Base-by-base conservation (phyloP, 2,329 filamentous ascomycete genomes). In the Aspergillus sp. region DNA sequence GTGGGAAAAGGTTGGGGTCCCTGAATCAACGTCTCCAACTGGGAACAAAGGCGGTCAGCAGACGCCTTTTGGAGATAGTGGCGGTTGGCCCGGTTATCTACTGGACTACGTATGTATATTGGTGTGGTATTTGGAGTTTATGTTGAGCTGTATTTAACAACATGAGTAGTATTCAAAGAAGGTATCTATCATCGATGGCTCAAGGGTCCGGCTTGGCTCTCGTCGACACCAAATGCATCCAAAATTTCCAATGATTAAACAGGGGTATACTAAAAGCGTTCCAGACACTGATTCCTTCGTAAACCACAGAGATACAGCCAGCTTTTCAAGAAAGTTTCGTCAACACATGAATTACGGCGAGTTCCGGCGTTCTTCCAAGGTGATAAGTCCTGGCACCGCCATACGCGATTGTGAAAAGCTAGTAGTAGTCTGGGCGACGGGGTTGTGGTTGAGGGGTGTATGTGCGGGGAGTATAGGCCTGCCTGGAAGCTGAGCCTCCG, bases 281-380 rank as follows among this genome's bases (percentile, higher is more conserved):
- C 58, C 52, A 60, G 58, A 54, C 59, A 61, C 54, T 52, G 56
- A 54, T 61, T 61, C 54, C 53, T 62, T 71, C 71, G 69, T 74
- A 63, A 64, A 70, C 73, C 63, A 62, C 66, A 71, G 67, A 68
- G 62, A 68, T 62, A 69, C 48, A 65, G 56, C 71, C 72, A 68
- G 72, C 71, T 73, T 61, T 66, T 68, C 67, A 62, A 59, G 19
- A 13, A 23, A 15, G 31, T 53, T 72, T 72, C 66, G 54, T 70
- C 65, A 69, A 31, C 45, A 55, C 46, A 55, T 63, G 31, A 58
- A 48, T 17, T 60, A 54, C 50, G 22, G 57, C 58, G 52, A 50
- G 50, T 57, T 64, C 56, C 54, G 28, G 17, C 11, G 48, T 34
- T 28, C 4, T 28, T 7, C 25, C 25, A 28, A 28, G 6, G 25